Conservation (phyloP, 2,329 filamentous ascomycete species). For the Colletotrichum cordylinicola region DNA sequence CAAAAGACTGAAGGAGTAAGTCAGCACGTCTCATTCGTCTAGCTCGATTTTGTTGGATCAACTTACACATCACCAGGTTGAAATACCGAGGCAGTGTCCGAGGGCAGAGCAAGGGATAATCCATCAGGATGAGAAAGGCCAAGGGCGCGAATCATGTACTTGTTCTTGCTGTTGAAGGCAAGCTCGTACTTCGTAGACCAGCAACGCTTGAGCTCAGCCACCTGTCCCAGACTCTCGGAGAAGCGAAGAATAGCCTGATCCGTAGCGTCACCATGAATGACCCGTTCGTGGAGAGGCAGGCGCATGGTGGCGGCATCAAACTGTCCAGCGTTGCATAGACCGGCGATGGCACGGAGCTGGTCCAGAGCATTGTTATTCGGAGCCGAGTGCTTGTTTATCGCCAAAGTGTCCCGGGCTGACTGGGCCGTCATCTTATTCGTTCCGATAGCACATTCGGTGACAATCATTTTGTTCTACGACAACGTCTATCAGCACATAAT, state of each 20-base stretch:
- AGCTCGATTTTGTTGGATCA: neutral
- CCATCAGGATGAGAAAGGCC: conserved; percentile 41
- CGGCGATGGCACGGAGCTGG: conserved; percentile 66
- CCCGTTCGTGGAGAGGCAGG: conserved; percentile 63
- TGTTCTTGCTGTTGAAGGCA: conserved; percentile 84
- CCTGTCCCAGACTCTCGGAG: conserved; percentile 67
- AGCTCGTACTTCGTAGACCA: conserved; percentile 74
- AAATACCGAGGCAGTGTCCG: conserved; percentile 27
- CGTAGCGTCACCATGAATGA: conserved; percentile 77
- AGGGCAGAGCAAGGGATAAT: conserved; percentile 14
- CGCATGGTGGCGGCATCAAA: conserved; percentile 71
- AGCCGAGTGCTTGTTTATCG: conserved; percentile 28
- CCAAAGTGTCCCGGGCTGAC: conserved; percentile 50
- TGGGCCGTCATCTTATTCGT: conserved; percentile 52
- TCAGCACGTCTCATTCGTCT: neutral
- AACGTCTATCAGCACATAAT: neutral
- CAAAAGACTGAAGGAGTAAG: conserved; percentile 49
- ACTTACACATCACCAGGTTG: conserved; percentile 34
- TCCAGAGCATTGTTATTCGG: conserved; percentile 48
- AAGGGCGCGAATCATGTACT: conserved; percentile 76
- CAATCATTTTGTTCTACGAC: conserved; percentile 71
- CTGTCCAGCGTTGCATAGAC: conserved; percentile 77
- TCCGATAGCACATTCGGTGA: conserved; percentile 71
- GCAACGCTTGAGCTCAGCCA: conserved; percentile 62
- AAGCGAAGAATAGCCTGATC: conserved; percentile 78